These are phyloP conservation scores for Microdochium nivale DNA, from an alignment of 2,329 filamentous ascomycete species.

Conservation along the genomic window DNA sequence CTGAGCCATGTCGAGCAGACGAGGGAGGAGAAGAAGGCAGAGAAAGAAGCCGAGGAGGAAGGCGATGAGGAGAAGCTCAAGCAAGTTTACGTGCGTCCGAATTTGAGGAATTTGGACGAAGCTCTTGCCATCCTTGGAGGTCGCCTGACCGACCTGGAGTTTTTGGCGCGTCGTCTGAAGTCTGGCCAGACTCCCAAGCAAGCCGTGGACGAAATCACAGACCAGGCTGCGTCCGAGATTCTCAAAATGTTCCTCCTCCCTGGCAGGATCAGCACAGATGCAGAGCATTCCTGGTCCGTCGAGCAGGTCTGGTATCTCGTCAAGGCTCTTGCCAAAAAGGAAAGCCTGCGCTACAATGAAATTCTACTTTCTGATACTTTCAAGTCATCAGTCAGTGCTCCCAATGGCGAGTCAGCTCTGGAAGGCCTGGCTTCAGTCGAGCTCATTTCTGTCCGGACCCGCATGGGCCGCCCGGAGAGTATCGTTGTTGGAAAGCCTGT, in stretches of 20 bases:
- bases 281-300: slow-evolving; percentile 58
- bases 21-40: slow-evolving; percentile 32
- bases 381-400: slow-evolving; percentile 43
- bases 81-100: slow-evolving; percentile 11
- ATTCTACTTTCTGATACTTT: slow-evolving; percentile 71
- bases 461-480: slow-evolving; percentile 66
- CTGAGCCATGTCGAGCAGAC: slow-evolving; percentile 55
- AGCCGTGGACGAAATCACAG: slow-evolving; percentile 81
- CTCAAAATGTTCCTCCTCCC: slow-evolving; percentile 80
- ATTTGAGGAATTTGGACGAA: slow-evolving; percentile 66
- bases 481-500: slow-evolving; percentile 81
- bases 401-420: slow-evolving; percentile 65
- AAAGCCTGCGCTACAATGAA: slow-evolving; percentile 74
- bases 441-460: slow-evolving; percentile 66
- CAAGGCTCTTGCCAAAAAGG: slow-evolving; percentile 62
- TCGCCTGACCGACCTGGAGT: slow-evolving; percentile 90
- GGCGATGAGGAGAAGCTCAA: slow-evolving; percentile 18
- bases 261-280: slow-evolving; percentile 37
- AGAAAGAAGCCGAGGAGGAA: slow-evolving; percentile 17
- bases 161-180: slow-evolving; percentile 82
- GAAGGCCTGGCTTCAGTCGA: slow-evolving; percentile 78
- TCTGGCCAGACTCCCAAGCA: slow-evolving; percentile 73
- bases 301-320: slow-evolving; percentile 90
- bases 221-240: slow-evolving; percentile 82
- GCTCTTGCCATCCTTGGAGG: slow-evolving; percentile 80